Evolutionary conservation across 2,329 filamentous ascomycete genomes (phyloP).

Genomic region (Exophiala lecanii-corni): DNA sequence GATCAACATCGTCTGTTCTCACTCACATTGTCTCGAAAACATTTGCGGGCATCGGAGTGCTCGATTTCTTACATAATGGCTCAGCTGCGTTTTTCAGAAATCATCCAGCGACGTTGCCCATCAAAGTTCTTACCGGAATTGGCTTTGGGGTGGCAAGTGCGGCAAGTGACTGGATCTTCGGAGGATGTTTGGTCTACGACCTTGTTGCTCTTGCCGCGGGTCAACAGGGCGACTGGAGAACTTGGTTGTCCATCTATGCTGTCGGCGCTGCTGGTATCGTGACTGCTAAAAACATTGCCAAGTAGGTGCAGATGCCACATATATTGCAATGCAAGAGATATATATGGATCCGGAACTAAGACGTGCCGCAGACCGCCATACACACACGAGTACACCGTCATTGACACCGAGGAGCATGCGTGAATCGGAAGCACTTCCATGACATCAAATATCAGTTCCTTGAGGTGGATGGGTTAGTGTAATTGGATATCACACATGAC

Average conservation of each 20-base stretch:
- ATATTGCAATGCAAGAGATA: not conserved
- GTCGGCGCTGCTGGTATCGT: conserved; percentile 51
- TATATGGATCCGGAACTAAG: not conserved
- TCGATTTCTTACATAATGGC: conserved; percentile 57
- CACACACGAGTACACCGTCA: too few relatives aligned
- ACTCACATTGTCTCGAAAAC: conserved; percentile 57
- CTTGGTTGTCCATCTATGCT: conserved; percentile 49
- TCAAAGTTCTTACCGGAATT: conserved; percentile 51
- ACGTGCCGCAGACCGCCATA: not conserved
- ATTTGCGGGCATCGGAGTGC: conserved; percentile 56
- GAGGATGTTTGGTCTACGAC: conserved; percentile 56
- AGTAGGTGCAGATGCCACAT: conserved; percentile 38
- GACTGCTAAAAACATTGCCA: conserved; percentile 47
- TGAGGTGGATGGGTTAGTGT: too few relatives aligned
- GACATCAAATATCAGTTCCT: too few relatives aligned
- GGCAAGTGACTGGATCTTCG: conserved; percentile 57
- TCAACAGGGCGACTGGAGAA: conserved; percentile 50
- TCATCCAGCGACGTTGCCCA: conserved; percentile 40
- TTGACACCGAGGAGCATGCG: too few relatives aligned
- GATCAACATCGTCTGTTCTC: conserved; percentile 48
- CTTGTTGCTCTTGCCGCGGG: conserved; percentile 52
- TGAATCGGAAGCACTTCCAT: too few relatives aligned
- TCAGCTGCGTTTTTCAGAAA: conserved; percentile 53
- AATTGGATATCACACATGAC: not conserved
- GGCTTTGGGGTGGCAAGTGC: conserved; percentile 49